These are phyloP conservation scores for Sporothrix euskadiensis DNA, from an alignment of 2,329 filamentous ascomycete species.

Conservation along the genomic window DNA sequence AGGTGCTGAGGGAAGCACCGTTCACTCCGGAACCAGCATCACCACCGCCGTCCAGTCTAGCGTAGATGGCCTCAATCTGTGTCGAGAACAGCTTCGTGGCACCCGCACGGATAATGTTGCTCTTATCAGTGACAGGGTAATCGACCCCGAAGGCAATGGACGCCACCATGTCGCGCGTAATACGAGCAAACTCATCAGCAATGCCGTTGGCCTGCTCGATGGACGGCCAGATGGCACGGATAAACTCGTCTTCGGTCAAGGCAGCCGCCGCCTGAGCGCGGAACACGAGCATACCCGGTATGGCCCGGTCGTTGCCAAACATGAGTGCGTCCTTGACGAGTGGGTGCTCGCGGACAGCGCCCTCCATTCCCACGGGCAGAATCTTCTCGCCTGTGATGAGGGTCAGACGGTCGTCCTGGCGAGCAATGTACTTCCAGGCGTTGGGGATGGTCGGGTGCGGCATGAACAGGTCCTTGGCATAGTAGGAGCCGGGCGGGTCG, in stretches of 20 bases:
- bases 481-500: constrained; percentile 42
- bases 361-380: constrained; percentile 42
- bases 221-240: constrained; percentile 43
- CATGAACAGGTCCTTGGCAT: constrained; percentile 42
- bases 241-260: constrained; percentile 39
- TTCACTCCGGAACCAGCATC: not conserved
- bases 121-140: constrained; percentile 49
- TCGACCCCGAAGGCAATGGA: constrained; percentile 39
- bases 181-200: constrained; percentile 47
- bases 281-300: constrained; percentile 40
- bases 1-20: not conserved
- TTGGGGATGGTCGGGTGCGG: constrained; percentile 42
- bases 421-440: constrained; percentile 44
- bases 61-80: constrained; percentile 40
- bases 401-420: constrained; percentile 44
- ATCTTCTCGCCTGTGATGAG: constrained; percentile 46
- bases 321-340: constrained; percentile 41
- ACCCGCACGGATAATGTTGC: constrained; percentile 47
- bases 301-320: constrained; percentile 40
- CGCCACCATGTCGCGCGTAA: constrained; percentile 45
- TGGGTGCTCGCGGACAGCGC: constrained; percentile 39
- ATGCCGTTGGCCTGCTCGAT: constrained; percentile 44
- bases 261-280: constrained; percentile 34
- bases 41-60: constrained; percentile 26
- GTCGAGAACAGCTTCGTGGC: constrained; percentile 43